These are phyloP conservation scores for Penicillium bovifimosum DNA, from an alignment of 495 filamentous ascomycete species.

Conservation along the genomic window DNA sequence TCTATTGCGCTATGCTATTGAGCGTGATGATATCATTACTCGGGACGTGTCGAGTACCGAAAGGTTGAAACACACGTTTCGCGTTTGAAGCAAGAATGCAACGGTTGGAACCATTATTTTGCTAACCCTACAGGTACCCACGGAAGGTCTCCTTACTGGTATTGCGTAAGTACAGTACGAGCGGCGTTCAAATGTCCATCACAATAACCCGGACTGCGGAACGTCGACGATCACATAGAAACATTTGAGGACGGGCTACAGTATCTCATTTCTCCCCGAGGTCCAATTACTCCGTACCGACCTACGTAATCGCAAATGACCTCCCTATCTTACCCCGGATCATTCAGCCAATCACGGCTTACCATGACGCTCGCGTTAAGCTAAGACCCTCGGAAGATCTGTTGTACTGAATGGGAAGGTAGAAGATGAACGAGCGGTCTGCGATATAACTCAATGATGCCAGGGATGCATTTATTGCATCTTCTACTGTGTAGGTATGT, in stretches of 20 bases:
- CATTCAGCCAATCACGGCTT: background rate
- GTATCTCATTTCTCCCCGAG: too few relatives aligned
- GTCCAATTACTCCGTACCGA: background rate
- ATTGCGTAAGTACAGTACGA: too few relatives aligned
- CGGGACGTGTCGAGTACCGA: too few relatives aligned
- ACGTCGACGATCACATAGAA: background rate
- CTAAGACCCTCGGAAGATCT: background rate
- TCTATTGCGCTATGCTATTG: too few relatives aligned
- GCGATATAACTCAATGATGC: background rate
- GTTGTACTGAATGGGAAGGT: background rate
- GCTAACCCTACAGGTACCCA: too few relatives aligned
- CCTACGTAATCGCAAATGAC: conserved; percentile 3
- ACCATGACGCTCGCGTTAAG: background rate
- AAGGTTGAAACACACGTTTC: too few relatives aligned
- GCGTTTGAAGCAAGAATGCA: too few relatives aligned
- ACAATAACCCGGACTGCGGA: background rate
- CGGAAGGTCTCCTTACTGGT: too few relatives aligned
- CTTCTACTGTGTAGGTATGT: background rate
- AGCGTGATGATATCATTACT: too few relatives aligned
- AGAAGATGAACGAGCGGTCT: background rate
- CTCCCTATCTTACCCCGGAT: background rate
- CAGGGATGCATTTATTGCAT: background rate
- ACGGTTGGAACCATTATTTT: too few relatives aligned
- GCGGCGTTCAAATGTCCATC: background rate
- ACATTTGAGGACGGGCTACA: too few relatives aligned